Base-by-base conservation (phyloP, 2,329 filamentous ascomycete genomes). In the Uncinocarpus reesii region DNA sequence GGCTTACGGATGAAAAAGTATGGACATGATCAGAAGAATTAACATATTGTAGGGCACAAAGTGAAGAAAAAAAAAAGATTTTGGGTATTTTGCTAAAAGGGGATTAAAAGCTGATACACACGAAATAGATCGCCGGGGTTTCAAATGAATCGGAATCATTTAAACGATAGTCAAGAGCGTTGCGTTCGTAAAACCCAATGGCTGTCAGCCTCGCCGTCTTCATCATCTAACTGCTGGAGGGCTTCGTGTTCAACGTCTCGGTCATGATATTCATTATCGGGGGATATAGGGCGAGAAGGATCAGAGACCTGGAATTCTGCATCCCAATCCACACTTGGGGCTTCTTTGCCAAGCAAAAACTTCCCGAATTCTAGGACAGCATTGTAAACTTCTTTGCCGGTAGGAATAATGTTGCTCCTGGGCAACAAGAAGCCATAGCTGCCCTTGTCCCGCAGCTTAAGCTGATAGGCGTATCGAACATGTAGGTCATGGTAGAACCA, bases 401-500 rank as follows among this genome's bases (percentile, higher is more conserved):
- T 92, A 0, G 90, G 88, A 2, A 94, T 72, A 51, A 96, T 96
- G 52, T 93, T 78, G 49, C 92, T 83, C 49, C 78, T 82, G 0
- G 92, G 92, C 3, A 96, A 71, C 41, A 98, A 70, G 63, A 96
- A 98, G 0, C 92, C 92, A 63, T 96, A 96, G 62, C 81, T 92
- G 7, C 92, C 92, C 0, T 85, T 92, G 63, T 98, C 92, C 42
- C 92, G 76, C 23, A 98, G 72, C 69, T 96, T 96, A 67, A 83
- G 83, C 71, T 96, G 92, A 64, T 93, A 96, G 50, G 87, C 85
- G 63, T 86, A 94, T 53, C 79, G 81, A 15, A 90, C 85, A 40
- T 76, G 72, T 52, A 96, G 68, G 58, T 93, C 84, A 57, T 94
- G 86, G 63, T 94, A 95, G 66, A 98, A 95, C 80, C 86, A 96